phyloP scores from a whole-genome alignment of 345 rosid genomes.

The Bruguiera gymnorhiza region DNA sequence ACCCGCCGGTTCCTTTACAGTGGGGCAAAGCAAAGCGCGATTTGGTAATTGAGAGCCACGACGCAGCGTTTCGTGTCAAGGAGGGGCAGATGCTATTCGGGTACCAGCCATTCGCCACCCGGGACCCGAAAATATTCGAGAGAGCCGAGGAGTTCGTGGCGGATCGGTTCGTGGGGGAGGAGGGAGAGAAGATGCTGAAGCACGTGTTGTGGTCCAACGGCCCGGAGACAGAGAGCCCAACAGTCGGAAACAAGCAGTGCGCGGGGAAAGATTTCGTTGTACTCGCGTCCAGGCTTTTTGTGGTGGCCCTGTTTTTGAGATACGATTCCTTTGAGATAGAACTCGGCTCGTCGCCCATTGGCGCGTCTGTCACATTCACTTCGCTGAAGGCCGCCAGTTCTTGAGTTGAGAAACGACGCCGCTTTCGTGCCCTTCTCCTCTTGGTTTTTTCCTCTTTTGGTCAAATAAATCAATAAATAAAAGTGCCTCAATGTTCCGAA shows the following conservation, averaged over 20 bases:
- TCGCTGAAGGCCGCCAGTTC: conserved; percentile 63
- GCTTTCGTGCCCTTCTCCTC: too few relatives aligned
- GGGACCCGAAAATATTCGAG: conserved; percentile 71
- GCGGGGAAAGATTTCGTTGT: conserved; percentile 93
- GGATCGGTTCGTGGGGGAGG: conserved; percentile 63
- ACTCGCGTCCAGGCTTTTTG: conserved; percentile 55
- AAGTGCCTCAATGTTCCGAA: too few relatives aligned
- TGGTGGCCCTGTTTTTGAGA: conserved; percentile 73
- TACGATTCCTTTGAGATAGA: conserved; percentile 77
- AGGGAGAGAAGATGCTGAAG: conserved; percentile 60
- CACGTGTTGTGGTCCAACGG: conserved; percentile 97
- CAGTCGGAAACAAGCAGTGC: conserved; percentile 69
- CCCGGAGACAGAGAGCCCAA: conserved; percentile 63
- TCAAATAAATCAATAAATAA: too few relatives aligned
- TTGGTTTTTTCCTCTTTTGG: background rate
- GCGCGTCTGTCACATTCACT: conserved; percentile 48
- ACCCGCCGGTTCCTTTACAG: conserved; percentile 78
- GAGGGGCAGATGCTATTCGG: conserved; percentile 81
- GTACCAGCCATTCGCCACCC: conserved; percentile 80
- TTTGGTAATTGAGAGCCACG: conserved; percentile 71
- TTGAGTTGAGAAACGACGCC: conserved; percentile 15
- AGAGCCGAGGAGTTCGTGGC: conserved; percentile 69
- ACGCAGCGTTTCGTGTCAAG: conserved; percentile 64
- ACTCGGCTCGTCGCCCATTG: conserved; percentile 46
- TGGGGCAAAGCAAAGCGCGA: conserved; percentile 71